Percentiles rank a stretch among this genome's conserved stretches.
Evolutionary conservation across 306 rosid genomes (phyloP).

Genomic region (Prosopis cineraria): DNA sequence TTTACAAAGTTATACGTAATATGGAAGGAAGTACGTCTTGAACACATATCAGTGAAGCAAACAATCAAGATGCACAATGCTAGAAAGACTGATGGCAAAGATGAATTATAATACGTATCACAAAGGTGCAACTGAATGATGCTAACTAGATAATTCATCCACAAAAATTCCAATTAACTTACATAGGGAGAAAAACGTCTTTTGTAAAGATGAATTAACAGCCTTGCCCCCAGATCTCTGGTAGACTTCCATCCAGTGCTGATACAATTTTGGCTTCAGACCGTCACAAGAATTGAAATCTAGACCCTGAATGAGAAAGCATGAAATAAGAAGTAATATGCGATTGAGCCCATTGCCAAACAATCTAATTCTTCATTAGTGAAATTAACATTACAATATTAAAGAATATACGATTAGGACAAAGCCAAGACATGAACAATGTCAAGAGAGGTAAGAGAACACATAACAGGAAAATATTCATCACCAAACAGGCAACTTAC

Average conservation of each 20-base stretch:
- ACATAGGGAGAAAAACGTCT: conserved; percentile 76
- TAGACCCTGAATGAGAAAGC: conserved; percentile 53
- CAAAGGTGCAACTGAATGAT: conserved; percentile 9
- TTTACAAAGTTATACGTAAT: conserved; percentile 1
- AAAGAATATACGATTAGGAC: conserved; percentile 12
- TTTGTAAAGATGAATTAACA: conserved; percentile 63
- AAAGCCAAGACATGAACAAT: conserved; percentile 15
- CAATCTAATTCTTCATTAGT: conserved; percentile 1
- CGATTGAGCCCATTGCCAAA: conserved; percentile 8
- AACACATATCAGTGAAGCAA: not conserved
- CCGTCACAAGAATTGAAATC: conserved; percentile 42
- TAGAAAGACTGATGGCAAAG: not conserved
- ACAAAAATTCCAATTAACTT: conserved; percentile 44
- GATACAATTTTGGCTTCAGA: conserved; percentile 60
- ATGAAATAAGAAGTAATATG: conserved; percentile 15
- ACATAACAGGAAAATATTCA: not conserved
- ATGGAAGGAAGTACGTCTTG: conserved; percentile 22
- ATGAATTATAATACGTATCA: conserved; percentile 9
- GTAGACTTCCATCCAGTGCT: conserved; percentile 81
- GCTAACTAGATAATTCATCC: conserved; percentile 16
- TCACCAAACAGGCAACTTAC: no score
- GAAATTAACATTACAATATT: conserved; percentile 11
- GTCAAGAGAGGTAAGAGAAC: not conserved
- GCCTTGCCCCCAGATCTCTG: conserved; percentile 69
- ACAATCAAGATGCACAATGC: conserved; percentile 14